These are phyloP conservation scores for Athelia psychrophila DNA, from an alignment of 1,284 basidiomycete genomes.

Conservation along the genomic window DNA sequence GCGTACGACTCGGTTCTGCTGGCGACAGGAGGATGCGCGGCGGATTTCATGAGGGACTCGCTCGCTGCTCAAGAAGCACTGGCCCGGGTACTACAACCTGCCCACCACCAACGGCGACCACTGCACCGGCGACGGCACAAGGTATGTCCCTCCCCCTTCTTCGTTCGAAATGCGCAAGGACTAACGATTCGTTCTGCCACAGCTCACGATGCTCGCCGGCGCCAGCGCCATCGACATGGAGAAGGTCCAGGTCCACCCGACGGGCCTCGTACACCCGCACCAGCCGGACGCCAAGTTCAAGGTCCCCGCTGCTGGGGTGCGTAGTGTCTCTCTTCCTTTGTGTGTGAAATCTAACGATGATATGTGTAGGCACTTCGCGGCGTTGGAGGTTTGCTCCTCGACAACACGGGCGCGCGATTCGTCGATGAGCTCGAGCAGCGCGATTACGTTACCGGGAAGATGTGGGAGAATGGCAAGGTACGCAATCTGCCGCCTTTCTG, in stretches of 20 bases:
- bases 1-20: constrained; percentile 79
- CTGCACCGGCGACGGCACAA: constrained; percentile 82
- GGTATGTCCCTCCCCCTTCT: too few species aligned
- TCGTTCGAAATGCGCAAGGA: too few species aligned
- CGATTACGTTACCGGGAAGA: constrained; percentile 78
- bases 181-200: too few species aligned
- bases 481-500: not conserved
- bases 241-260: constrained; percentile 87
- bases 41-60: constrained; percentile 72
- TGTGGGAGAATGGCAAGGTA: constrained; percentile 75
- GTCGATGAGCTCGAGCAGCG: constrained; percentile 85
- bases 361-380: constrained; percentile 85
- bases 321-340: too few species aligned
- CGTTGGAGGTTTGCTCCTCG: constrained; percentile 80
- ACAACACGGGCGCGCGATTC: constrained; percentile 78
- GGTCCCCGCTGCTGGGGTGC: constrained; percentile 88
- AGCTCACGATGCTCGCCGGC: constrained; percentile 72
- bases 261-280: constrained; percentile 88
- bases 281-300: constrained; percentile 77
- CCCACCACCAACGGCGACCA: constrained; percentile 86
- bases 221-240: constrained; percentile 80
- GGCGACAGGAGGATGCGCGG: constrained; percentile 87
- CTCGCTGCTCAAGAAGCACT: constrained; percentile 73
- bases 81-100: constrained; percentile 77
- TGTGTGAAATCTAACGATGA: too few species aligned